These are phyloP conservation scores for Chytriomyces hyalinus DNA, from an alignment of 192 early-diverging fungal genomes.

Conservation along the genomic window DNA sequence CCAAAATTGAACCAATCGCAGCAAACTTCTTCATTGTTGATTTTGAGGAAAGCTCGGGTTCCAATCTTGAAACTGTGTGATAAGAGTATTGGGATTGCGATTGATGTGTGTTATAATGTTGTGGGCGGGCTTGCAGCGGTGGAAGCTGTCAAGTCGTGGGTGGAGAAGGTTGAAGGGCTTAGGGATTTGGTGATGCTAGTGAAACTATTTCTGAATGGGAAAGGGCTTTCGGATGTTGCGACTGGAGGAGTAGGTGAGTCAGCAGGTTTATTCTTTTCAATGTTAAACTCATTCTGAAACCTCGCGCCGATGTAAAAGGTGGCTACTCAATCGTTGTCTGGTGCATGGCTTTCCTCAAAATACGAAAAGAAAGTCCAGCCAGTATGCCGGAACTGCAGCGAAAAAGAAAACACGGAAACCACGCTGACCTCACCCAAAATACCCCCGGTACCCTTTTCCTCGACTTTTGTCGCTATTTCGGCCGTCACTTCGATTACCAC, in stretches of 20 bases:
- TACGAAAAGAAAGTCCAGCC: not conserved
- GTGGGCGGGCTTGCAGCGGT: constrained; percentile 3
- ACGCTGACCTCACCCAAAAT: not conserved
- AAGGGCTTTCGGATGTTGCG: constrained; percentile 18
- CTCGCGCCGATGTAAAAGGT: not conserved
- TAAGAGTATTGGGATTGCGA: not conserved
- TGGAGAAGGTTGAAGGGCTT: constrained; percentile 10
- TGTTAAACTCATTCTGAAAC: not conserved
- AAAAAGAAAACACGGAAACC: not conserved
- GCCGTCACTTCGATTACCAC: constrained; percentile 17
- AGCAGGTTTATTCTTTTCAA: not conserved
- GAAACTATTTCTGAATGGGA: constrained; percentile 11
- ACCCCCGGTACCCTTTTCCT: constrained; percentile 10
- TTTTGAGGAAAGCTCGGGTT: constrained; percentile 15
- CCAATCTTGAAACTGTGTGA: constrained; percentile 31
- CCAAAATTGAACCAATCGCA: constrained; percentile 1
- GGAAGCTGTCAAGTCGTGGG: constrained; percentile 10
- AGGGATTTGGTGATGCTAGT: constrained; percentile 25
- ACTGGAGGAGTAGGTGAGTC: constrained; percentile 28
- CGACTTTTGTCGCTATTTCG: constrained; percentile 27
- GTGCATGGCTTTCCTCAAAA: constrained; percentile 20
- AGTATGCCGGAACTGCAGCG: not conserved
- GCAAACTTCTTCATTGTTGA: not conserved
- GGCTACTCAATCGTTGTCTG: constrained; percentile 17
- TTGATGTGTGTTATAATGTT: constrained; percentile 27